Evolutionary conservation across 495 filamentous ascomycete species (phyloP).

Genomic region (Penicillium goetzii): DNA sequence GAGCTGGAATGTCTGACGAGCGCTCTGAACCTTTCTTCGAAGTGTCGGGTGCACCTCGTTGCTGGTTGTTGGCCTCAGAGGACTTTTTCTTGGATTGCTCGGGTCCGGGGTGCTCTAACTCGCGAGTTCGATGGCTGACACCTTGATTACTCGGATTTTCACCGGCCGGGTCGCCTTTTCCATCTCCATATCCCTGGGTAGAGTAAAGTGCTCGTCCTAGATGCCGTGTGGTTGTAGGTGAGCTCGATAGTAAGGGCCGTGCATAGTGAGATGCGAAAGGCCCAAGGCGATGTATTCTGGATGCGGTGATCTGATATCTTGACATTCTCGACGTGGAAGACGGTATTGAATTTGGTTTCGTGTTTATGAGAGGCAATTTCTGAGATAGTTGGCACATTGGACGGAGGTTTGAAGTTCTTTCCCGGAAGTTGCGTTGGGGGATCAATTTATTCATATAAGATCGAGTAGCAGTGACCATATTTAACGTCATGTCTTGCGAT

Average conservation of each 20-base stretch:
- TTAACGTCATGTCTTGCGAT: background rate
- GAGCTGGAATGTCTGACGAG: background rate
- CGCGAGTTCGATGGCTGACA: conserved; percentile 16
- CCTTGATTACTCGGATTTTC: conserved; percentile 12
- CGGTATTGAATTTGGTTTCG: background rate
- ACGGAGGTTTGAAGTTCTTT: too few species aligned
- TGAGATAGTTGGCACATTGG: background rate
- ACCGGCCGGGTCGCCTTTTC: conserved; percentile 5
- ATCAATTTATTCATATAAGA: background rate
- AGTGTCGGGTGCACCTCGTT: background rate
- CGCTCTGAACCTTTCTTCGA: background rate
- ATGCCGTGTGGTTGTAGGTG: background rate
- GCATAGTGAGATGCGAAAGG: background rate
- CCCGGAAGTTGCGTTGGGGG: background rate
- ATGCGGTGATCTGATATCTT: background rate
- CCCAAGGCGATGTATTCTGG: background rate
- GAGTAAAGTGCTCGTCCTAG: conserved; percentile 9
- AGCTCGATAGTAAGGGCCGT: background rate
- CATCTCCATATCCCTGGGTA: conserved; percentile 16
- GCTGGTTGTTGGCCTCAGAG: background rate
- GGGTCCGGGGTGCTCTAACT: conserved; percentile 23
- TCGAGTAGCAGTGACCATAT: background rate
- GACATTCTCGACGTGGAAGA: background rate
- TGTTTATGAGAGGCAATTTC: background rate
- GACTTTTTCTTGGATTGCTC: conserved; percentile 10